These are phyloP conservation scores for Nicotiana paniculata DNA, from an alignment of 257 asterid species.

Conservation along the genomic window DNA sequence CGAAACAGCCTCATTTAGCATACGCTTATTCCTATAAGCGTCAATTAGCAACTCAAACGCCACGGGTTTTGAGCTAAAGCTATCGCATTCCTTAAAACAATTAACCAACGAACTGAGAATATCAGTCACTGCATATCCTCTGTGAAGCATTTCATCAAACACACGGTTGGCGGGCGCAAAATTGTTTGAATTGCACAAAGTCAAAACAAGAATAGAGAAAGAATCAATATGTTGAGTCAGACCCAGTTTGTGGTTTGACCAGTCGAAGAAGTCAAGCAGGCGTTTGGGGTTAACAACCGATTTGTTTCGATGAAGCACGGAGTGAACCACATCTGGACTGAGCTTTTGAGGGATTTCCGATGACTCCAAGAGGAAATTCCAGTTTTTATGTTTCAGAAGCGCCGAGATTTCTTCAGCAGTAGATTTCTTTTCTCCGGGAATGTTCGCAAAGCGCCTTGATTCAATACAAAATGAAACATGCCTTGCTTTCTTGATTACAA, in stretches of 20 bases:
- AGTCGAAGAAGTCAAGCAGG: slow-evolving; percentile 61
- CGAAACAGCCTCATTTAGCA: slow-evolving; percentile 63
- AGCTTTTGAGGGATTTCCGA: slow-evolving; percentile 43
- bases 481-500: not conserved
- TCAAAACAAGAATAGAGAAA: slow-evolving; percentile 44
- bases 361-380: slow-evolving; percentile 60
- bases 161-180: slow-evolving; percentile 44
- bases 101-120: slow-evolving; percentile 44
- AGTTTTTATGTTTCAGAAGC: slow-evolving; percentile 47
- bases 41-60: slow-evolving; percentile 78
- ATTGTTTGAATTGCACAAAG: slow-evolving; percentile 50
- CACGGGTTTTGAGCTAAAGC: slow-evolving; percentile 35
- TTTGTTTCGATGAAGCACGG: slow-evolving; percentile 49
- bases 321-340: slow-evolving; percentile 51
- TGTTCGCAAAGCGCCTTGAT: slow-evolving; percentile 27
- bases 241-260: slow-evolving; percentile 61
- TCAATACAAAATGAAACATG: not conserved
- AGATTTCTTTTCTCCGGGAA: slow-evolving; percentile 31
- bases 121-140: slow-evolving; percentile 32
- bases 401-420: slow-evolving; percentile 51
- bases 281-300: slow-evolving; percentile 53
- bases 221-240: slow-evolving; percentile 42
- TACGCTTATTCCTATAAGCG: slow-evolving; percentile 56
- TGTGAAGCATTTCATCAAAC: slow-evolving; percentile 40
- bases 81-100: slow-evolving; percentile 26